Base-by-base conservation (phyloP, 345 rosid genomes). In the Euphorbia tirucalli region DNA sequence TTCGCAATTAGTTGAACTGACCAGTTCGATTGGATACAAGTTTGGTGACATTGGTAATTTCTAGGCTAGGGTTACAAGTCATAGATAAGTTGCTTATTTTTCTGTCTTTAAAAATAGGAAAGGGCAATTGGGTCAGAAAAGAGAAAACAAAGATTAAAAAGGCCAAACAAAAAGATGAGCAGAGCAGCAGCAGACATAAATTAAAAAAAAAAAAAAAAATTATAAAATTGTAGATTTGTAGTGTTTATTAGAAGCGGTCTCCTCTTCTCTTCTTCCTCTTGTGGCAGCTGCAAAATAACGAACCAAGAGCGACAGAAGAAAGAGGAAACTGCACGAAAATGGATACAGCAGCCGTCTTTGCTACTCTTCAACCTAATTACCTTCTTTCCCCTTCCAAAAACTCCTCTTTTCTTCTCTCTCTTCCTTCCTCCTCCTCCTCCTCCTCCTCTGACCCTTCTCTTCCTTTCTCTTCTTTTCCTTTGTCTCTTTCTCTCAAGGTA, bases 341-440 rank as follows among this genome's bases (percentile, higher is more conserved):
- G 97, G 96, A 90, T 84, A 77, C 76, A 71, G 71, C 73, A 56
- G 85, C 87, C 24, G 77, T 80, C 28, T 55, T 77, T 0, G 70
- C 83, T 0, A 81, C 72, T 50, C 70, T 82, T 27, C 85, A 74
- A 32, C 84, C 84, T 27, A 83, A 75, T 71, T 78, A 62, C 84
- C 77, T 81, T 28, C 68, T 76, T 41, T 75, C n/a, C 61, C 88
- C 89, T 55, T 78, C 89, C 43, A 84, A 84, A 11, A 44, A 35
- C 25, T 22, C 71, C 0, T 69, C 73, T 28, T 46, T 62, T 48
- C 75, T 77, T 60, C 71, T 44, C 37, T 60, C 59, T 16, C 64
- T 70, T 35, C 70, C 66, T 19, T 14, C 71, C 41, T 32, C 74
- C 16, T 13, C 74, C n/a, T 13, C 50, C 27, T 14, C 71, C 41